These are phyloP conservation scores for Serendipita sp. DNA, from an alignment of 768 basidiomycete genomes.

Conservation along the genomic window DNA sequence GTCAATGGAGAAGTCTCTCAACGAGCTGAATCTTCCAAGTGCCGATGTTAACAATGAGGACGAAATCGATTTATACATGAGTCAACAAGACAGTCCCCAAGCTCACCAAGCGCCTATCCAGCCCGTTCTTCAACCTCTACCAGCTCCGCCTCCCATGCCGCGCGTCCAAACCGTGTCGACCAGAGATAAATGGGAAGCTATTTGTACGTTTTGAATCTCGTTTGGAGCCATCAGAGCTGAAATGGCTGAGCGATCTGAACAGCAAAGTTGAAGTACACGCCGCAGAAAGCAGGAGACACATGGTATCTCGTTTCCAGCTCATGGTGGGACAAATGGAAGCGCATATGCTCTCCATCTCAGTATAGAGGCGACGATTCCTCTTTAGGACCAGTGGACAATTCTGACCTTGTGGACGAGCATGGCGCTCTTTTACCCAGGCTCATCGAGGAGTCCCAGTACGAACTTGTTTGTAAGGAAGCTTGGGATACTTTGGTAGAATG, in stretches of 20 bases:
- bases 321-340: conserved; percentile 67
- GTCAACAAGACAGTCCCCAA: conserved; percentile 19
- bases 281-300: conserved; percentile 48
- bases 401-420: conserved; percentile 39
- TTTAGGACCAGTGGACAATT: conserved; percentile 64
- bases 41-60: conserved; percentile 15
- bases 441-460: conserved; percentile 51
- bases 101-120: conserved; percentile 6
- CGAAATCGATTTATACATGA: conserved; percentile 43
- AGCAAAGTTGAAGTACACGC: conserved; percentile 27
- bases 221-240: conserved; percentile 12
- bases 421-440: conserved; percentile 28
- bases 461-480: conserved; percentile 54
- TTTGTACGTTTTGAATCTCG: background rate
- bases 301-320: conserved; percentile 61
- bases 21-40: background rate
- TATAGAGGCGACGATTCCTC: conserved; percentile 36
- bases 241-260: conserved; percentile 19
- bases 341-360: conserved; percentile 42
- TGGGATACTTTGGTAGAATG: conserved; percentile 57
- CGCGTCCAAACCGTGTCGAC: conserved; percentile 18
- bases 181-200: conserved; percentile 11
- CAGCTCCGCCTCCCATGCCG: conserved; percentile 12
- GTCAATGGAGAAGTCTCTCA: conserved; percentile 1
- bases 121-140: conserved; percentile 24